These are phyloP conservation scores for Aspergillus caelatus DNA, from an alignment of 2,329 filamentous ascomycete species.

Conservation along the genomic window DNA sequence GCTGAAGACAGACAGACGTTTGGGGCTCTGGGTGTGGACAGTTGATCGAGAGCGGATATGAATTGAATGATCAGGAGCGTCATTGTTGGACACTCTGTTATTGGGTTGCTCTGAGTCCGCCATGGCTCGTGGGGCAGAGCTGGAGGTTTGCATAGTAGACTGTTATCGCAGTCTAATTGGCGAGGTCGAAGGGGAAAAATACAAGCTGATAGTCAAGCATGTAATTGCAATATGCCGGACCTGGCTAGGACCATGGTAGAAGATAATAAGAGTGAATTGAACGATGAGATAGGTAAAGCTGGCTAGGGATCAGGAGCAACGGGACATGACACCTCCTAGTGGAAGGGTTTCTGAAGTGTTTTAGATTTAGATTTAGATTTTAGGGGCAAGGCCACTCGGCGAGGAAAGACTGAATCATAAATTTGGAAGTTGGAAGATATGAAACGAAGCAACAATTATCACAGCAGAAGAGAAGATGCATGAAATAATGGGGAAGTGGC, in stretches of 20 bases:
- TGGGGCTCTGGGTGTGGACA: conserved; percentile 40
- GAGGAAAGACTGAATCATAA: conserved; percentile 6
- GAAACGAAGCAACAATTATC: conserved; percentile 3
- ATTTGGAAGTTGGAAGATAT: conserved; percentile 1
- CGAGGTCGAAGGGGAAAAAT: not conserved
- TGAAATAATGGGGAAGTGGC: not conserved
- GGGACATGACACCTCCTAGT: conserved; percentile 10
- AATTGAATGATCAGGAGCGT: conserved; percentile 35
- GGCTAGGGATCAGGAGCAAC: conserved; percentile 8
- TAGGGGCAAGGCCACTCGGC: conserved; percentile 10
- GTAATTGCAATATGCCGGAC: conserved; percentile 15
- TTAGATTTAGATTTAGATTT: conserved; percentile 13
- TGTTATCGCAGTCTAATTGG: conserved; percentile 5
- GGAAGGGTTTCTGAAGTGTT: conserved; percentile 17
- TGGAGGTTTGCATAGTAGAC: conserved; percentile 15
- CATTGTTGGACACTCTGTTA: conserved; percentile 34
- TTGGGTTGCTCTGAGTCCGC: conserved; percentile 32
- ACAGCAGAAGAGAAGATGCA: not conserved
- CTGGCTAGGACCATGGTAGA: conserved; percentile 21
- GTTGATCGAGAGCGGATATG: conserved; percentile 41
- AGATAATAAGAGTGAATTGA: not conserved
- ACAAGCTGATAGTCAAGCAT: conserved; percentile 18
- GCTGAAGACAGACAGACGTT: conserved; percentile 43
- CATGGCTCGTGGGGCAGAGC: conserved; percentile 17
- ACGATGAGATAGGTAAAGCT: not conserved